Conservation (phyloP, 768 basidiomycete genomes). For the Xerocomellus dryophilus region DNA sequence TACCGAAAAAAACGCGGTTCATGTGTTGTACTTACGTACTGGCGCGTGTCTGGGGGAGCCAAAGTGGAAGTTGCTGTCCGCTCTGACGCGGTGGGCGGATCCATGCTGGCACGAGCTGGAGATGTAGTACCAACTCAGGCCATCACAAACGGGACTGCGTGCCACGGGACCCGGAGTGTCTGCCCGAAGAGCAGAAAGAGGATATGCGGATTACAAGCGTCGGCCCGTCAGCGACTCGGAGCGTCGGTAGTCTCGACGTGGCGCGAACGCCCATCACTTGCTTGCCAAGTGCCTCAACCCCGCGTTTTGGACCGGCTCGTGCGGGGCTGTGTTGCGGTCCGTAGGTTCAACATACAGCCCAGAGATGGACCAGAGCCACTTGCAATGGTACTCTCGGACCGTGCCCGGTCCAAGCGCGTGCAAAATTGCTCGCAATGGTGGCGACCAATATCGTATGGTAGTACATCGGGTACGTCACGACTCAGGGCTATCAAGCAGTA, state of each 20-base stretch:
- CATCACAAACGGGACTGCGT: neutral
- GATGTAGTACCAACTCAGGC: neutral
- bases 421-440: neutral
- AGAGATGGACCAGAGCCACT: neutral
- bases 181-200: neutral
- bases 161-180: neutral
- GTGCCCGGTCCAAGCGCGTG: no score
- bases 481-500: no score
- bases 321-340: neutral
- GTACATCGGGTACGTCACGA: neutral
- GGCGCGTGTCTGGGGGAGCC: neutral
- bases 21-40: slow-evolving; percentile 13
- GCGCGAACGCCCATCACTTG: no score
- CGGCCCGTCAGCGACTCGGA: no score
- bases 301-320: neutral
- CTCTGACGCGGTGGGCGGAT: neutral
- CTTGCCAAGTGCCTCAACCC: neutral
- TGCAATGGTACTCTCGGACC: neutral
- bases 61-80: neutral
- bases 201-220: no score
- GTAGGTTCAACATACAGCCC: neutral
- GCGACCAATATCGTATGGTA: no score
- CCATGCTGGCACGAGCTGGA: neutral
- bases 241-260: neutral
- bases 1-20: neutral